Evolutionary conservation across 169 alveolate species (phyloP), one percentile per base, ranked within the genome.

Genomic region (Haemoproteus tartakovskyi): DNA sequence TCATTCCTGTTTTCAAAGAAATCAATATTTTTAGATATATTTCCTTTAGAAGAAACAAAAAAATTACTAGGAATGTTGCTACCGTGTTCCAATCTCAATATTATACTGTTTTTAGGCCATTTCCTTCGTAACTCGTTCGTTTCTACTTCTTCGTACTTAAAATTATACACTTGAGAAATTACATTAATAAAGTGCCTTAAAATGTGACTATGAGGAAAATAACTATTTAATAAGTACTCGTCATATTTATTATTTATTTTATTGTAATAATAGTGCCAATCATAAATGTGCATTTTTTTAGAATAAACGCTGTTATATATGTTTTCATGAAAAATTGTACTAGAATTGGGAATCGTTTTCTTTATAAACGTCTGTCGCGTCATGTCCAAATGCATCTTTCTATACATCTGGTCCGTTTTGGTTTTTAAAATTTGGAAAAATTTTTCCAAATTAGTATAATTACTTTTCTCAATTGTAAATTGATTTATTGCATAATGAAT

Each of bases 261-360:
- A 24, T 54, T 54, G n/a, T 67, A 54, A 27, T 67, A 67, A 43
- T 51, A 67, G 24, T 30, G 11, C 82, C 82, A 67, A 12, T 67
- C 82, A 21, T 67, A 36, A 19, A 67, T 22, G 51, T 4, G 2
- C 21, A 57, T 16, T 38, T 67, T 45, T n/a, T n/a, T 30, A 2
- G 4, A 24, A n/a, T n/a, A n/a, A n/a, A n/a, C n/a, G n/a, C n/a
- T n/a, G n/a, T n/a, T n/a, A n/a, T n/a, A n/a, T n/a, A n/a, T n/a
- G n/a, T n/a, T n/a, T n/a, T n/a, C n/a, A n/a, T n/a, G n/a, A n/a
- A n/a, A n/a, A n/a, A n/a, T n/a, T n/a, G n/a, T n/a, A n/a, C n/a
- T n/a, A n/a, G n/a, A n/a, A n/a, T n/a, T n/a, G n/a, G n/a, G n/a
- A n/a, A n/a, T n/a, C n/a, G n/a, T n/a, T n/a, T n/a, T n/a, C n/a